phyloP scores from a whole-genome alignment of 1,139 yeast species.

The Hemisphaericaspora lyxosophila region DNA sequence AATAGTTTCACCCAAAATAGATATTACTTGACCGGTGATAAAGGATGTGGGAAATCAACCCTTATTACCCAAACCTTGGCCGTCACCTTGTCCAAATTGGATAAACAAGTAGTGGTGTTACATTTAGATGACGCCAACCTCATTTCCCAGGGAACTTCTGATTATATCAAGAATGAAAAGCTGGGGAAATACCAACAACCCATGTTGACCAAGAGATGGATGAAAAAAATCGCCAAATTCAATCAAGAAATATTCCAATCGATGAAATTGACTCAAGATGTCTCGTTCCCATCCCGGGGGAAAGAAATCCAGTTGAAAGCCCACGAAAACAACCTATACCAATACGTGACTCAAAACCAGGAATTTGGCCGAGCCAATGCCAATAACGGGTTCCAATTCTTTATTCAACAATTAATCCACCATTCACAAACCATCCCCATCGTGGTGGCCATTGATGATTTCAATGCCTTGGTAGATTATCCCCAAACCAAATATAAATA shows the following conservation, averaged over 20 bases:
- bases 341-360: conserved; percentile 35
- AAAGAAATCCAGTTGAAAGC: conserved; percentile 37
- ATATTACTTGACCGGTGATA: conserved; percentile 62
- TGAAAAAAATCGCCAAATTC: conserved; percentile 56
- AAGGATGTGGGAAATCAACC: conserved; percentile 82
- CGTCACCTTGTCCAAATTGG: conserved; percentile 41
- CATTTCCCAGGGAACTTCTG: conserved; percentile 70
- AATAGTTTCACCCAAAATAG: conserved; percentile 47
- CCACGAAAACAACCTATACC: conserved; percentile 44
- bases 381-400: conserved; percentile 46
- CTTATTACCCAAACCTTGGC: conserved; percentile 73
- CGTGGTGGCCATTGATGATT: conserved; percentile 70
- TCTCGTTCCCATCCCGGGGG: conserved; percentile 34
- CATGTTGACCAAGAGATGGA: conserved; percentile 65
- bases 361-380: conserved; percentile 42
- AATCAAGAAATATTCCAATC: conserved; percentile 53
- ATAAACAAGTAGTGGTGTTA: conserved; percentile 48
- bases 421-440: conserved; percentile 55
- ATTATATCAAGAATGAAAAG: conserved; percentile 57
- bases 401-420: conserved; percentile 54
- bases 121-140: conserved; percentile 66
- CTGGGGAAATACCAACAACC: conserved; percentile 69
- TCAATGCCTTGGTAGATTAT: conserved; percentile 60
- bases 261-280: conserved; percentile 49
- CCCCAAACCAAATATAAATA: conserved; percentile 64